Evolutionary conservation across 176 grass and related monocot species (phyloP).

Genomic region (Bolboschoenus planiculmis): DNA sequence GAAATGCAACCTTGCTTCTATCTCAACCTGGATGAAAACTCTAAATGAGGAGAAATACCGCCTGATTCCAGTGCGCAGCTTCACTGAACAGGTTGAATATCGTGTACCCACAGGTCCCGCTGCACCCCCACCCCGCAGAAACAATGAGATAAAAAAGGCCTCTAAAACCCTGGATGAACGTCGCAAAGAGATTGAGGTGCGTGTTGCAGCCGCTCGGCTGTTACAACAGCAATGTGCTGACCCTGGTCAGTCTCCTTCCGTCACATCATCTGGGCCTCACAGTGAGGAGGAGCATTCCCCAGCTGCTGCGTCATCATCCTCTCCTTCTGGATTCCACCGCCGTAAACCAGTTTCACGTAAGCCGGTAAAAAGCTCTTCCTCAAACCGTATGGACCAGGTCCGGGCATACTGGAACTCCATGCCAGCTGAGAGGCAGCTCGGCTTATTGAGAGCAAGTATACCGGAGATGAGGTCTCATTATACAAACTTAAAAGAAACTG

Average conservation of each 20-base stretch:
- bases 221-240: slow-evolving; percentile 56
- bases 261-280: not conserved
- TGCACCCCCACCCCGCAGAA: slow-evolving; percentile 36
- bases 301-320: slow-evolving; percentile 27
- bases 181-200: slow-evolving; percentile 92
- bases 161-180: slow-evolving; percentile 77
- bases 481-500: slow-evolving; percentile 7
- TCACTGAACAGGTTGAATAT: slow-evolving; percentile 55
- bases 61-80: slow-evolving; percentile 50
- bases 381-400: slow-evolving; percentile 55
- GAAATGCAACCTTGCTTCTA: slow-evolving; percentile 76
- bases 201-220: slow-evolving; percentile 51
- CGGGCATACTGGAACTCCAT: slow-evolving; percentile 59
- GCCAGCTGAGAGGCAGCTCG: slow-evolving; percentile 30
- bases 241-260: not conserved
- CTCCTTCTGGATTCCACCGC: slow-evolving; percentile 37
- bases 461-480: slow-evolving; percentile 54
- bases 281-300: slow-evolving; percentile 56
- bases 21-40: slow-evolving; percentile 83
- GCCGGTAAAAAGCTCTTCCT: slow-evolving; percentile 3
- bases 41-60: slow-evolving; percentile 67
- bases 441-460: slow-evolving; percentile 47
- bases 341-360: slow-evolving; percentile 54
- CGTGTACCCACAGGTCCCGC: slow-evolving; percentile 39
- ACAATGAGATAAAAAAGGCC: slow-evolving; percentile 90